phyloP scores from a whole-genome alignment of 768 basidiomycete genomes.

The Nidularia pulvinata region DNA sequence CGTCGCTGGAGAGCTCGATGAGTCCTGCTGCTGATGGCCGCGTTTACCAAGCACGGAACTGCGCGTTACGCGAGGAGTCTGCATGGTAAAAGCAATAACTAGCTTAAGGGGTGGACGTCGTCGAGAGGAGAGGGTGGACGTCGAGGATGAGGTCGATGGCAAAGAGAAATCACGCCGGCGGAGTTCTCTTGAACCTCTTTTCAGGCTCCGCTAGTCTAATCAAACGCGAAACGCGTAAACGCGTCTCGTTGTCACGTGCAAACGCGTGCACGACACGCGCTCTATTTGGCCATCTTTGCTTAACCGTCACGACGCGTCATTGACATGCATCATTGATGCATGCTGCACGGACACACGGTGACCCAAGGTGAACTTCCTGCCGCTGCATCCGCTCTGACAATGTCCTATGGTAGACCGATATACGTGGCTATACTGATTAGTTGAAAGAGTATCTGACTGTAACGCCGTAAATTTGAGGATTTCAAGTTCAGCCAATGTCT shows the following conservation, averaged over 20 bases:
- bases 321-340: no score
- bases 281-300: no score
- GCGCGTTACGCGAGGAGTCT: constrained; percentile 36
- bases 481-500: no score
- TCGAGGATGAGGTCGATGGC: background rate
- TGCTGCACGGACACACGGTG: no score
- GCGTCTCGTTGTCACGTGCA: background rate
- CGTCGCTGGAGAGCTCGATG: constrained; percentile 17
- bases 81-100: constrained; percentile 23
- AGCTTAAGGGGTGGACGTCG: background rate
- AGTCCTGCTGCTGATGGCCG: constrained; percentile 34
- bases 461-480: no score
- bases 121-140: background rate
- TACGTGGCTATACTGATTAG: no score
- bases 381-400: no score
- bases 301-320: no score
- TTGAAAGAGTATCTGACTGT: no score
- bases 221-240: background rate
- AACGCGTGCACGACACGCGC: no score
- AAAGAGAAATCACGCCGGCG: background rate
- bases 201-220: background rate
- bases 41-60: constrained; percentile 56
- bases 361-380: no score
- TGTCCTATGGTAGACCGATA: no score
- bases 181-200: background rate